Base-by-base conservation (phyloP, 1,284 basidiomycete species). In the Microbotryum lychnidis-dioicae region DNA sequence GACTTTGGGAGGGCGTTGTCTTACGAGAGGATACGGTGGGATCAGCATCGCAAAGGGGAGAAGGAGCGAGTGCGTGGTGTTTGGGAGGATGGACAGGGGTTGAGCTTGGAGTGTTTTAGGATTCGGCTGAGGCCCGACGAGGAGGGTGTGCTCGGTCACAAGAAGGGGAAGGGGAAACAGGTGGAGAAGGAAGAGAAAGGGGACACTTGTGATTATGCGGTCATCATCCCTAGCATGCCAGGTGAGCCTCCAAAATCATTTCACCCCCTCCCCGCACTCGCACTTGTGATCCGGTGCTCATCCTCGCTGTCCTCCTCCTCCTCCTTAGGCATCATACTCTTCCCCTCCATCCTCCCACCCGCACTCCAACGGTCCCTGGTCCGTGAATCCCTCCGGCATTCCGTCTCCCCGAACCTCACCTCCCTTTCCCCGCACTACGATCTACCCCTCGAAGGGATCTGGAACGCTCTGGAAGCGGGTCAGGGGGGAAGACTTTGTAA, bases 401-500 rank as follows among this genome's bases (percentile, higher is more conserved):
- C 90, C 0, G 79, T 80, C 6, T 75, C 80, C 27, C 89, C 90
- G 0, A 94, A 93, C 73, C 84, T 87, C 56, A 90, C 89, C 1
- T 92, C 90, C 67, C 83, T 94, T 27, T 87, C 91, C 61, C 82
- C 84, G 0, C 91, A 94, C 75, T 93, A 92, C 71, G 58, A 78
- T 50, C 77, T 92, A 5, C 91, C 91, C 0, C 57, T 74, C 29
- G 77, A 81, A 27, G 88, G 88, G 2, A 70, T 90, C 27, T 91
- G 89, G 88, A 82, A 84, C 56, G 78, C 82, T 25, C 25, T 45
- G 23, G 50, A 18, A 55, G 46, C 20, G 25, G 37, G 50, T 33
- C 29, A 9, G 42, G 37, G 4, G 29, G 49, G 7, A 16, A 33
- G 8, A n/a, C 16, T 42, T 12, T 37, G 49, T 23, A 45, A 18